These are phyloP conservation scores for Erysimum pusillum DNA, from an alignment of 441 rosid species.

Conservation along the genomic window DNA sequence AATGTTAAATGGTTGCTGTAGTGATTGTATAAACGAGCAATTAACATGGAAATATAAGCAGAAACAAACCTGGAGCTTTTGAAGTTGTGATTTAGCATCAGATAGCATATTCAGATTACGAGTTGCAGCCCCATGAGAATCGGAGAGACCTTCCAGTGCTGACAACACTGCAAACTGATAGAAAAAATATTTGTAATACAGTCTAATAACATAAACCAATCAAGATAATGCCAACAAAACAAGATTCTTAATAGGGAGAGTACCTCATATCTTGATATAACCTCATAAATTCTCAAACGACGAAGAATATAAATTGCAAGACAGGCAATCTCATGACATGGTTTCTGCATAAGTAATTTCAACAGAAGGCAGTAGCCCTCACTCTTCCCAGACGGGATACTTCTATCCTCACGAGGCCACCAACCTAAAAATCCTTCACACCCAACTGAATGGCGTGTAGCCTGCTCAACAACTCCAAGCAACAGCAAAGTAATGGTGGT, in stretches of 20 bases:
- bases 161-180: slow-evolving; percentile 82
- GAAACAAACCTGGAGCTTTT: slow-evolving; percentile 80
- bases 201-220: slow-evolving; percentile 27
- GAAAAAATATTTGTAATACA: slow-evolving; percentile 41
- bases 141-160: slow-evolving; percentile 65
- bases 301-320: slow-evolving; percentile 80
- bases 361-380: slow-evolving; percentile 82
- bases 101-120: slow-evolving; percentile 59
- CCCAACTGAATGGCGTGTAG: slow-evolving; percentile 88
- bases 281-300: slow-evolving; percentile 92
- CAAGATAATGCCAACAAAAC: slow-evolving; percentile 5
- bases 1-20: slow-evolving; percentile 35
- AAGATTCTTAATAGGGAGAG: slow-evolving; percentile 31
- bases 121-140: slow-evolving; percentile 51
- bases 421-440: slow-evolving; percentile 96
- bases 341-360: slow-evolving; percentile 82
- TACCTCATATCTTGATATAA: slow-evolving; percentile 94
- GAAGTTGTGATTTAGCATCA: slow-evolving; percentile 77
- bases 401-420: slow-evolving; percentile 97
- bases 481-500: slow-evolving; percentile 63
- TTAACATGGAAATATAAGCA: slow-evolving; percentile 25
- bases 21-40: slow-evolving; percentile 20
- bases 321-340: slow-evolving; percentile 86
- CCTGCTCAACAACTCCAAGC: slow-evolving; percentile 93
- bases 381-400: slow-evolving; percentile 75